Percentiles rank a stretch among this genome's conserved stretches.
phyloP scores from a whole-genome alignment of 805 yeast genomes.

The Barnettozyma sp. region DNA sequence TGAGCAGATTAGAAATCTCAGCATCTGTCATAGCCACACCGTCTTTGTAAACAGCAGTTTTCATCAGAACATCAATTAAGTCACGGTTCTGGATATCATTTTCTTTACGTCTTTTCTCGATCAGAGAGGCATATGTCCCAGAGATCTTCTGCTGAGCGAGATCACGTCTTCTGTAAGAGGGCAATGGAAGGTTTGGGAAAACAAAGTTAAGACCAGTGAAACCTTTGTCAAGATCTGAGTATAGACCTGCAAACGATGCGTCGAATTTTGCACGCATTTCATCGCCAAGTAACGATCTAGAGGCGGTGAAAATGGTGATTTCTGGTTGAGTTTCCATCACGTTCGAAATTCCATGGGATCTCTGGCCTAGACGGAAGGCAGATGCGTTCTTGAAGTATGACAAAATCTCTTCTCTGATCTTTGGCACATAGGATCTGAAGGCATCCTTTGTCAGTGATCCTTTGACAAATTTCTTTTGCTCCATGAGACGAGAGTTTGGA shows the following conservation, averaged over 20 bases:
- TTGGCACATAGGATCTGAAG: slow-evolving; percentile 80
- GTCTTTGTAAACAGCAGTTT: slow-evolving; percentile 79
- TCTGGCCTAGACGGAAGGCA: slow-evolving; percentile 37
- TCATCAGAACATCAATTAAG: slow-evolving; percentile 81
- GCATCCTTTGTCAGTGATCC: slow-evolving; percentile 80
- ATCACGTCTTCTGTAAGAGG: slow-evolving; percentile 79
- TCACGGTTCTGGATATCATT: slow-evolving; percentile 83
- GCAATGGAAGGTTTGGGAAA: slow-evolving; percentile 88
- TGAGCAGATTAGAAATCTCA: slow-evolving; percentile 87
- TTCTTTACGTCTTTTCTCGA: slow-evolving; percentile 61
- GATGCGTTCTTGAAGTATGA: slow-evolving; percentile 53
- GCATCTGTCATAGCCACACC: slow-evolving; percentile 92
- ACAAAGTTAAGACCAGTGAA: slow-evolving; percentile 95
- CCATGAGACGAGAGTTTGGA: slow-evolving; percentile 91
- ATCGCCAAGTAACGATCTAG: slow-evolving; percentile 84
- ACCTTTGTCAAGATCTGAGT: slow-evolving; percentile 91
- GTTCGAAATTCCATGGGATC: slow-evolving; percentile 44
- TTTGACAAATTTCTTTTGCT: slow-evolving; percentile 95
- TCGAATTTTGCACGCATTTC: slow-evolving; percentile 83
- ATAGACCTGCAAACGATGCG: slow-evolving; percentile 75
- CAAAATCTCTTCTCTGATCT: slow-evolving; percentile 70
- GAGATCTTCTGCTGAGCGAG: slow-evolving; percentile 80
- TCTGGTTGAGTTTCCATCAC: slow-evolving; percentile 88
- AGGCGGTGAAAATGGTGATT: slow-evolving; percentile 93
- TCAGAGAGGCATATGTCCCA: slow-evolving; percentile 71